Base-by-base conservation (phyloP, 2,329 filamentous ascomycete species). In the Microcyclospora pomicola region DNA sequence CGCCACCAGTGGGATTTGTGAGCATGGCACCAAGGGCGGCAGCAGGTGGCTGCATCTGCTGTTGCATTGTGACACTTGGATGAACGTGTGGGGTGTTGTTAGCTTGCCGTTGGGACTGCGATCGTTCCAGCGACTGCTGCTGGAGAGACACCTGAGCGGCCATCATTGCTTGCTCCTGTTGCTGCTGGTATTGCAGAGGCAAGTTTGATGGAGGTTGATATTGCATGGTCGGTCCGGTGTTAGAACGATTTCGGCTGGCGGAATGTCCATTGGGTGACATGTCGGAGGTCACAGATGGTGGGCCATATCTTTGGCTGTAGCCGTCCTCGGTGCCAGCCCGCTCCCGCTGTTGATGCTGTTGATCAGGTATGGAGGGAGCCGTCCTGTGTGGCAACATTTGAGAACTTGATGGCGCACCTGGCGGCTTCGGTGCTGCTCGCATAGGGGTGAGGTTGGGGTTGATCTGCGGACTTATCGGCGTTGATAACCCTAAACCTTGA, bases 351-450 rank as follows among this genome's bases (percentile, higher is more conserved):
- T n/a, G 14, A 24, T 24, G 19, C 9, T n/a, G 58, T 27, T 58
- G 52, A 34, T 73, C 73, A 14, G 73, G 70, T 15, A 70, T 64
- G 11, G 52, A 46, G n/a, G 55, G 55, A 34, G 55, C 53, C 33
- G 53, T 40, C 41, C 55, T 42, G 29, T 52, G 46, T 28, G 73
- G 71, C n/a, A 65, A 52, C 48, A 75, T 63, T 28, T 54, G 48
- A 15, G 55, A 48, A 33, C 40, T 44, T 31, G 54, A 71, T 42
- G 30, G 30, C 12, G 59, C 72, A 24, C 19, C 19, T 35, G 88
- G 91, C n/a, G 88, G 83, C 60, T 82, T 83, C 36, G 87, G 91
- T 33, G 88, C 86, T 38, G 85, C 82, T 43, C 91, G 76, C 53
- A 76, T 82, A 35, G 91, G 87, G 15, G 59, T 49, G 55, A 93